Evolutionary conservation across 2,329 filamentous ascomycete species (phyloP), one percentile per base, ranked within the genome.

Genomic region (Fusarium sp.): DNA sequence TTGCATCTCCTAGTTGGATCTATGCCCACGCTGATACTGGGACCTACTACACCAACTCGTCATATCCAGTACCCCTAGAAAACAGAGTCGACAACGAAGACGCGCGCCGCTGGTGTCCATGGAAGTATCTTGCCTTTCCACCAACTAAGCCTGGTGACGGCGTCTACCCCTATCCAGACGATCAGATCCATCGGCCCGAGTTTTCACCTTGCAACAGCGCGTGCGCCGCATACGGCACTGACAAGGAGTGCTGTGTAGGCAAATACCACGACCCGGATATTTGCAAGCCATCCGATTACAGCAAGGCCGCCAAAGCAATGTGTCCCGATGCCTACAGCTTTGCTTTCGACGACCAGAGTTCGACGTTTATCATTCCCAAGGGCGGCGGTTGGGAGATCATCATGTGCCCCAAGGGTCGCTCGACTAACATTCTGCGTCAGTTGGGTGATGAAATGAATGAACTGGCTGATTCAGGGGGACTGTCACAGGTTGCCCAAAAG

Each of bases 281-380:
- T 58, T 96, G 94, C 84, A 85, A 87, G 68, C 91, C 92, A 4
- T 91, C 91, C 60, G 83, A 89, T 45, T 96, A 95, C 83, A 91
- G 91, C 74, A 89, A 85, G 67, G 86, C 86, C 13, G 93, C 93
- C 62, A 96, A 97, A 84, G 84, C 83, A 5, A 88, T 96, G 14
- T 97, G 94, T 79, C 94, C 94, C 1, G 94, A 97, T 82, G 94
- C 94, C 4, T 97, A 96, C 83, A 94, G 92, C 78, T 97, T 89
- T 80, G 91, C 93, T 60, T 90, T 89, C 81, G 88, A 90, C 74
- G 89, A 91, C 77, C 83, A 85, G 70, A 84, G 84, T 34, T 89
- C 87, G 18, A 92, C 90, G 0, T 92, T 92, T 76, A 89, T 90
- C 75, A 85, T 92, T 38, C 90, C 90, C 3, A 85, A 82, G 13